Base-by-base conservation (phyloP, 345 rosid genomes). In the Populus davidiana region DNA sequence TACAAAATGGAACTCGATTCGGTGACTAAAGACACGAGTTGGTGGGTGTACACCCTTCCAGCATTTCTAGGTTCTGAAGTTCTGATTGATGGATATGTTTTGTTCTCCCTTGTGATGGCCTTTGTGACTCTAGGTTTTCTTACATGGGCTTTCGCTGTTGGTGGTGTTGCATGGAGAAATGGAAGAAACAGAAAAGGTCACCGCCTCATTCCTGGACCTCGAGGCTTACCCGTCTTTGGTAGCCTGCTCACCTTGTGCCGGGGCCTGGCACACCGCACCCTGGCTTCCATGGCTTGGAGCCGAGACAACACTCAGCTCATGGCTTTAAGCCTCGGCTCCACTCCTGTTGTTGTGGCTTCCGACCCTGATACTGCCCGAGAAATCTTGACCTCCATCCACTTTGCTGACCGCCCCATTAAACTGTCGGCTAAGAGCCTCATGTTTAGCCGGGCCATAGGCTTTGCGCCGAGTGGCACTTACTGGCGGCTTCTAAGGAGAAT, bases 401-500 rank as follows among this genome's bases (percentile, higher is more conserved):
- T 94, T 36, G 88, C 97, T 12, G 91, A 94, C 88, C 94, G 98
- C 70, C 98, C 97, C 9, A 71, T 94, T 77, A 94, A 93, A 83
- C 92, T 81, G 80, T 93, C 98, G 4, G 98, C 95, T 49, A 82
- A 85, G 54, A 84, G 90, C 64, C 89, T 94, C 68, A 89, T 94
- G 97, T 94, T 94, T 81, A 77, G 86, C 77, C 88, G 95, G 36
- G 98, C 98, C 78, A 94, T 94, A 35, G 98, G 98, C 39, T 94
- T 94, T 49, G 97, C 98, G 3, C 97, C 97, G 4, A 89, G 86
- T 75, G 98, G 98, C 1, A 73, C 88, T 5, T 90, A 94, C 85
- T 94, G 98, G 98, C 88, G 98, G 23, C 88, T 90, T 7, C 67
- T 94, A 27, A 81, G 97, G 71, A 86, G 84, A 25, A 90, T 94